Conservation (phyloP, 768 basidiomycete genomes). For the Lactifluus volemus region DNA sequence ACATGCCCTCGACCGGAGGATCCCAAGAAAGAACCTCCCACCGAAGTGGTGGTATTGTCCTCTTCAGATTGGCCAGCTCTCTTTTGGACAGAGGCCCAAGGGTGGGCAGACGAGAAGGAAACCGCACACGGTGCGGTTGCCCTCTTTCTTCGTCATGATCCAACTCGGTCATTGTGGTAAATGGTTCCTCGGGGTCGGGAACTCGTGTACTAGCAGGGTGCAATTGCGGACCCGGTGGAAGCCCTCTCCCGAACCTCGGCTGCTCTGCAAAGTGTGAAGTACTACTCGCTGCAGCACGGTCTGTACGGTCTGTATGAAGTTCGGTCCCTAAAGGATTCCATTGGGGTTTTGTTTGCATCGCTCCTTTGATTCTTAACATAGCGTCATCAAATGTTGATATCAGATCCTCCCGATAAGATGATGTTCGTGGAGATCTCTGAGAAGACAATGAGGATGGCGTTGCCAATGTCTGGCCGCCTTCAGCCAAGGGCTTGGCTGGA, state of each 20-base stretch:
- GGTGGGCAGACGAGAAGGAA: constrained; percentile 38
- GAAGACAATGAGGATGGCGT: constrained; percentile 2
- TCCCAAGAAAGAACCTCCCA: constrained; percentile 65
- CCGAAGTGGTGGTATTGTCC: constrained; percentile 33
- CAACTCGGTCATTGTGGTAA: constrained; percentile 21
- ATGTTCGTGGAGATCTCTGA: constrained; percentile 22
- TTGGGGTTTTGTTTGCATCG: constrained; percentile 52
- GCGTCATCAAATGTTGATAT: constrained; percentile 76
- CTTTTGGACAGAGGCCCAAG: constrained; percentile 40
- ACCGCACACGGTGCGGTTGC: constrained; percentile 30
- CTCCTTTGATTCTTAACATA: constrained; percentile 82
- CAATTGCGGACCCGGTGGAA: not conserved
- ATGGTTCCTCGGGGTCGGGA: constrained; percentile 9
- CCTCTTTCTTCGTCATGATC: constrained; percentile 19
- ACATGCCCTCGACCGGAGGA: constrained; percentile 62
- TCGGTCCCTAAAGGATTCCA: constrained; percentile 31
- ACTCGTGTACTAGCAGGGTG: not conserved
- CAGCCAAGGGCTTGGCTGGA: not conserved
- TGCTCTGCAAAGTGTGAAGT: not conserved
- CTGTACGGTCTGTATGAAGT: constrained; percentile 18
- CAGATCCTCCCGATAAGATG: constrained; percentile 37
- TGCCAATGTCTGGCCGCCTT: constrained; percentile 5
- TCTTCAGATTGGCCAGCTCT: constrained; percentile 39
- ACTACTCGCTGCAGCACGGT: constrained; percentile 8
- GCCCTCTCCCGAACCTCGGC: constrained; percentile 4